These are phyloP conservation scores for Alternaria panax DNA, from an alignment of 2,329 filamentous ascomycete genomes.

Conservation along the genomic window DNA sequence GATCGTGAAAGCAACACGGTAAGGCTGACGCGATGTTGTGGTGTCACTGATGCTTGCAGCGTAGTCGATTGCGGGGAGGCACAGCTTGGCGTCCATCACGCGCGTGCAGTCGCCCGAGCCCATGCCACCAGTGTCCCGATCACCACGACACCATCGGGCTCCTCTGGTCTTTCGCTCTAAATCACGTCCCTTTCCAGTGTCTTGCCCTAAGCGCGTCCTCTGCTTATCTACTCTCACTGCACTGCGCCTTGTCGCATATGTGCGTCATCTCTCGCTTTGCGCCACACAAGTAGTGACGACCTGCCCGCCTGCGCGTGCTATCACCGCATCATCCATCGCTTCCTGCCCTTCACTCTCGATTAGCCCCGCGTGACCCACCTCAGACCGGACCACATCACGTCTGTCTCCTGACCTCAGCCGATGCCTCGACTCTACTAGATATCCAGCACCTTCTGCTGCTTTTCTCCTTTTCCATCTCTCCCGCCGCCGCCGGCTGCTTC, in stretches of 20 bases:
- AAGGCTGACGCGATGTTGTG: background rate
- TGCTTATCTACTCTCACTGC: background rate
- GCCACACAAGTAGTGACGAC: conserved; percentile 12
- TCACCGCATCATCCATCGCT: conserved; percentile 28
- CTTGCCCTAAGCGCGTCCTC: background rate
- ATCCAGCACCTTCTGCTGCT: conserved; percentile 38
- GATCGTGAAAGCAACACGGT: background rate
- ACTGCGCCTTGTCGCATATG: background rate
- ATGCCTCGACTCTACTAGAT: conserved; percentile 31
- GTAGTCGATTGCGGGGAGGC: conserved; percentile 4
- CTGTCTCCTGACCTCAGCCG: conserved; percentile 19
- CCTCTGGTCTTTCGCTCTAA: background rate
- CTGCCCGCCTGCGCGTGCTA: conserved; percentile 15
- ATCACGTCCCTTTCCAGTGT: background rate
- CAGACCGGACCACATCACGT: conserved; percentile 7
- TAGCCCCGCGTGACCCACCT: conserved; percentile 12
- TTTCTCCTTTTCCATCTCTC: conserved; percentile 7
- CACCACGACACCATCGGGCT: conserved; percentile 15
- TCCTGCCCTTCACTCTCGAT: conserved; percentile 9
- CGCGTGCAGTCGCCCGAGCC: conserved; percentile 1
- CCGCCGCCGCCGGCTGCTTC: conserved; percentile 8
- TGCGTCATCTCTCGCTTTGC: background rate
- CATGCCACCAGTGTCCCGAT: background rate
- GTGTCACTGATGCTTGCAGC: background rate
- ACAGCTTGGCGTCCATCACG: background rate